Conservation (phyloP, 129 eudicot species). For the Tanacetum coccineum region DNA sequence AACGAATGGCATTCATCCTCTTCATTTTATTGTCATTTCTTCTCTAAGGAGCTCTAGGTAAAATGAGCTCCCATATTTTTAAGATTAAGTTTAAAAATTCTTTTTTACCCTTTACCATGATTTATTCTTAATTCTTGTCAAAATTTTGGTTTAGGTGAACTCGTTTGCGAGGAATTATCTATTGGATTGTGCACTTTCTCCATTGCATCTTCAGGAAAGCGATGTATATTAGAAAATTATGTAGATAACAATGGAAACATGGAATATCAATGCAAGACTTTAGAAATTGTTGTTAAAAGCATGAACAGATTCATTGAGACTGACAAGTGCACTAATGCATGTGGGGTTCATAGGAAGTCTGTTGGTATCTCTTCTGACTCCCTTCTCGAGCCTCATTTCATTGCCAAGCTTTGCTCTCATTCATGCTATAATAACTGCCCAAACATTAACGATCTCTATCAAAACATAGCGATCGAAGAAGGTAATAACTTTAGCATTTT, state of each 20-base stretch:
- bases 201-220: slow-evolving; percentile 52
- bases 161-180: slow-evolving; percentile 54
- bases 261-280: slow-evolving; percentile 57
- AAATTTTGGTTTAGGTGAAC: slow-evolving; percentile 38
- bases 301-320: slow-evolving; percentile 49
- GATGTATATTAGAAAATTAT: slow-evolving; percentile 49
- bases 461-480: slow-evolving; percentile 57
- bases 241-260: slow-evolving; percentile 13
- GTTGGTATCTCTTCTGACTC: slow-evolving; percentile 65
- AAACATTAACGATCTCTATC: slow-evolving; percentile 59
- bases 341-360: slow-evolving; percentile 51
- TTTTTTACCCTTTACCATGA: background rate
- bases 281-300: slow-evolving; percentile 37
- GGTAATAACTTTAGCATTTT: slow-evolving; percentile 31
- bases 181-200: slow-evolving; percentile 44
- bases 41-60: slow-evolving; percentile 55
- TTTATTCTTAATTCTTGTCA: background rate
- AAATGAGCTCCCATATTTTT: no score
- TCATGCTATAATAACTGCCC: slow-evolving; percentile 54
- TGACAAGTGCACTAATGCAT: slow-evolving; percentile 48
- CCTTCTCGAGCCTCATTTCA: slow-evolving; percentile 41
- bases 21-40: slow-evolving; percentile 35
- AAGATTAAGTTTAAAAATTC: background rate
- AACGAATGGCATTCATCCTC: slow-evolving; percentile 31
- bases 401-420: slow-evolving; percentile 43